Conservation (phyloP, 805 yeast species). For the Pichia californica region DNA sequence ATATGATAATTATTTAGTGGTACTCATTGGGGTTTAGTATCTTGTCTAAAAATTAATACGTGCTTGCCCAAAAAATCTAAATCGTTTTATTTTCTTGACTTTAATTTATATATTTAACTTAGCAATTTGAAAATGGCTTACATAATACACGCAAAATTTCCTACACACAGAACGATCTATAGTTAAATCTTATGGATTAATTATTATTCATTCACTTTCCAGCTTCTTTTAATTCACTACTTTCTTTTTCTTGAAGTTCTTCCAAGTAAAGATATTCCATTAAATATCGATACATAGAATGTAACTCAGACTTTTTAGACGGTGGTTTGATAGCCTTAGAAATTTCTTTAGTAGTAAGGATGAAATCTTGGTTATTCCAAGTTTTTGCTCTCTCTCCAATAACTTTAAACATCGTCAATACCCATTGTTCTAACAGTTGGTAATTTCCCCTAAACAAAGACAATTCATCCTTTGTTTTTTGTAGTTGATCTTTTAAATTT, state of each 20-base stretch:
- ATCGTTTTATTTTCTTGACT: too few species aligned
- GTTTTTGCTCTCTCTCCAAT: constrained; percentile 5
- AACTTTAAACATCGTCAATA: constrained; percentile 6
- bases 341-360: constrained; percentile 1
- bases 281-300: constrained; percentile 4
- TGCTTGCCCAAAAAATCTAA: too few species aligned
- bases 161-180: too few species aligned
- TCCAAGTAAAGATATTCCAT: constrained; percentile 5
- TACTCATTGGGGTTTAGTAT: too few species aligned
- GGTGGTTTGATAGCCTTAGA: constrained; percentile 3
- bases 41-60: too few species aligned
- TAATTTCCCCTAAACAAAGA: background rate
- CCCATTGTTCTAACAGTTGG: constrained; percentile 5
- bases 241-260: background rate
- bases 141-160: background rate
- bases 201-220: too few species aligned
- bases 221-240: too few species aligned
- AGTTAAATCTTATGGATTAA: too few species aligned
- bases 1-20: too few species aligned
- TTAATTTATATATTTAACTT: too few species aligned
- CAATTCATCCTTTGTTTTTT: background rate
- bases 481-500: background rate
- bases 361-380: constrained; percentile 1
- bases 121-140: background rate
- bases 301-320: constrained; percentile 1